Conservation (phyloP, 2,329 filamentous ascomycete genomes). For the Microsporum canis region DNA sequence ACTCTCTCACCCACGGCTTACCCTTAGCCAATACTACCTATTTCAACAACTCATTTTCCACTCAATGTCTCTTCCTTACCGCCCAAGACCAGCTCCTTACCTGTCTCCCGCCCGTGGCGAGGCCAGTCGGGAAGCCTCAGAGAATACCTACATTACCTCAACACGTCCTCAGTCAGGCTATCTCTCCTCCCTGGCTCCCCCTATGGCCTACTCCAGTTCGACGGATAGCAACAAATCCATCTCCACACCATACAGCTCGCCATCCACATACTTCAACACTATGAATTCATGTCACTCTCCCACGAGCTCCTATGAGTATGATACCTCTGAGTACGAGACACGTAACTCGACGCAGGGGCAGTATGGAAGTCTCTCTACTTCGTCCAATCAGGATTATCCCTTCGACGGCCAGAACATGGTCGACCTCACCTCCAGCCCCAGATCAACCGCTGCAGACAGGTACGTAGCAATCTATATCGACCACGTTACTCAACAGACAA, state of each 20-base stretch:
- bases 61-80: neutral
- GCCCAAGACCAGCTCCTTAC: neutral
- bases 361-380: neutral
- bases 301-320: neutral
- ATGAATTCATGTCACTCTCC: neutral
- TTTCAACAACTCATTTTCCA: neutral
- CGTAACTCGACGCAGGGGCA: neutral
- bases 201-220: conserved; percentile 15
- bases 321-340: neutral
- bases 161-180: neutral
- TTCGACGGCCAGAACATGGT: neutral
- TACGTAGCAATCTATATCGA: neutral
- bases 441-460: neutral
- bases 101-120: neutral
- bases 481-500: neutral
- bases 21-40: neutral
- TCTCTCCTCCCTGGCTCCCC: conserved; percentile 9
- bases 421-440: neutral
- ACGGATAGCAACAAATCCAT: conserved; percentile 15
- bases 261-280: conserved; percentile 7
- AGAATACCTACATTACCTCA: neutral
- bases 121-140: neutral
- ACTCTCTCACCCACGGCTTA: neutral
- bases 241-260: conserved; percentile 12
- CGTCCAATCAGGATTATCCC: neutral